Base-by-base conservation (phyloP, 164 flowering plant species). In the Tetracentron sinense region DNA sequence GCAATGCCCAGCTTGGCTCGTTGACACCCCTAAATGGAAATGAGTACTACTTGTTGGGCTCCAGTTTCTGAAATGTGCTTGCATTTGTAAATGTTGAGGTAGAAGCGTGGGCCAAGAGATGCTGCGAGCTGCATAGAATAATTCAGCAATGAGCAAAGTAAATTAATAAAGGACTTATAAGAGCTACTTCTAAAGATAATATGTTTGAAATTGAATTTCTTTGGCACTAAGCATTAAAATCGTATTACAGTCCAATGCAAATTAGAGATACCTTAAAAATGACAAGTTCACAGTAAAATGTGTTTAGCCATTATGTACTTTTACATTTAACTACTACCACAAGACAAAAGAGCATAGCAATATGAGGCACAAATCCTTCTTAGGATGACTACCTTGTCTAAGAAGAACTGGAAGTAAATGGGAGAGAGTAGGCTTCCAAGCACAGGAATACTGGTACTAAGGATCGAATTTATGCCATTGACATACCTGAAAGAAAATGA, bases 41-140 rank as follows among this genome's bases (percentile, higher is more conserved):
- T 31, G 31, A 30, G 15, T n/a, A 66, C 11, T 79, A 90, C 98
- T 77, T 93, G 97, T 66, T 93, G 98, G 14, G 98, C 97, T 72
- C 98, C 98, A 42, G 97, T 93, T 81, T 93, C 97, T 28, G 96
- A 89, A 72, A 93, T 87, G 21, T 87, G 94, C 82, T 85, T 90
- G 89, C 98, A 93, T 69, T 86, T 93, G 80, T 89, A 93, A 47
- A 93, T 93, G 75, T 93, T 93, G 66, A 67, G 78, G 74, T 82
- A 93, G 77, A 93, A 90, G 56, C 92, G 90, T 64, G 98, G 98
- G 56, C 88, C 94, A 70, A 93, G 96, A 59, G 94, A 90, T 48
- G 97, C 86, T 48, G 98, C 98, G 52, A 93, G 90, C 98, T 93
- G 96, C 80, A 84, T 17, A 48, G 23, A 60, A 62, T 26, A 61